Conservation (phyloP, 2,329 filamentous ascomycete species). For the Fusarium pseudocircinatum region DNA sequence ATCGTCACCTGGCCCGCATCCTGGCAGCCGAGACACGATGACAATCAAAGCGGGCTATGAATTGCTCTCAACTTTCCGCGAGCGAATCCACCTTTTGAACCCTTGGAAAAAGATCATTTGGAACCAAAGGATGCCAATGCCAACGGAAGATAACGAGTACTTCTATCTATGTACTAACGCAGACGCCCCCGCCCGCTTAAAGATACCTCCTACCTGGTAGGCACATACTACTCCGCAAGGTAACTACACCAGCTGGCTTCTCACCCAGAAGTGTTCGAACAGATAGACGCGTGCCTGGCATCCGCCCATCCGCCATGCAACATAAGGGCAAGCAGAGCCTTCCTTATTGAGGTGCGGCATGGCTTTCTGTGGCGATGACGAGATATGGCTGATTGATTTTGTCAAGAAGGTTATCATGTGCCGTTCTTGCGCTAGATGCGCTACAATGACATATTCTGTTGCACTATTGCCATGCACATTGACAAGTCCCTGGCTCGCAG, state of each 20-base stretch:
- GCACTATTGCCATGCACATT: conserved; percentile 28
- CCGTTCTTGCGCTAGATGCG: conserved; percentile 25
- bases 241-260: background rate
- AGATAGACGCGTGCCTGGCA: conserved; percentile 39
- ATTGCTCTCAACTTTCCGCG: background rate
- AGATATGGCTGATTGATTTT: conserved; percentile 21
- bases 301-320: conserved; percentile 36
- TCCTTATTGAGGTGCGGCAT: conserved; percentile 12
- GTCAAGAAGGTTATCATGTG: conserved; percentile 21
- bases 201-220: background rate
- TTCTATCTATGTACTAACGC: background rate
- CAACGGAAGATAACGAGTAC: background rate
- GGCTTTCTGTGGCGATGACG: conserved; percentile 19
- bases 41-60: conserved; percentile 3
- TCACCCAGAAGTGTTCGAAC: background rate
- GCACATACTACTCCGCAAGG: background rate
- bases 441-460: conserved; percentile 18
- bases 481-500: conserved; percentile 30
- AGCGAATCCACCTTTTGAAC: conserved; percentile 28
- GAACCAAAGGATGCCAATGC: background rate
- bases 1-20: conserved; percentile 35
- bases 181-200: conserved; percentile 20
- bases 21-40: conserved; percentile 7
- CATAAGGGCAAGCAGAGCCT: conserved; percentile 27
- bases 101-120: conserved; percentile 6